Evolutionary conservation across 1,139 yeast species (phyloP), one percentile per base, ranked within the genome.

Genomic region (Lodderomyces orthopsilosis): DNA sequence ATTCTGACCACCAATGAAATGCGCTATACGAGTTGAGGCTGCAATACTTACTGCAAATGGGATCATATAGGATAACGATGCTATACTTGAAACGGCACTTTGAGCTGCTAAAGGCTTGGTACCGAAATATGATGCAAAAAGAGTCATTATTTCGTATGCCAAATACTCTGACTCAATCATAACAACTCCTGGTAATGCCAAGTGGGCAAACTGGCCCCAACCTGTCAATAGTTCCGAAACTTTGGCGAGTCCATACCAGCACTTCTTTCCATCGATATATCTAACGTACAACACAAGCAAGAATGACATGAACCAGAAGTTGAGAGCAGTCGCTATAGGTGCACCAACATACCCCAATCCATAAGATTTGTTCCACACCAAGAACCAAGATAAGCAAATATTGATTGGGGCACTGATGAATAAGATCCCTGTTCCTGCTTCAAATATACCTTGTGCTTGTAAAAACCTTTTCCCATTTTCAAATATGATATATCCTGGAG

Each of bases 41-140:
- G 95, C 95, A 40, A 89, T 89, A 35, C 95, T 84, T 4, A 88
- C 79, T 0, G 96, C 93, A 70, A 90, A 90, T 12, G 96, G 96
- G 12, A 87, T 74, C 85, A 88, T 90, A 55, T 86, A 90, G 1
- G 89, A 69, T 42, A 90, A 67, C 1, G 94, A 84, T 1, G 93
- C 91, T 41, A 88, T 73, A 3, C 95, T 84, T 4, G 94, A 82
- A 0, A 87, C 83, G 0, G 95, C 91, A 38, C 95, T 84, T 61
- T 90, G 96, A 0, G 96, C 93, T 0, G 96, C 96, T 51, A 90
- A 66, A 42, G 85, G 87, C 3, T 79, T 75, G 0, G 95, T 85
- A 2, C 97, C 96, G 55, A 86, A 84, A 50, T 81, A 81, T 1
- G 95, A 84, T 21, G 91, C 85, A 56, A 84, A 73, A 33, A 85